Base-by-base conservation (phyloP, 306 rosid species). In the Senna tora region DNA sequence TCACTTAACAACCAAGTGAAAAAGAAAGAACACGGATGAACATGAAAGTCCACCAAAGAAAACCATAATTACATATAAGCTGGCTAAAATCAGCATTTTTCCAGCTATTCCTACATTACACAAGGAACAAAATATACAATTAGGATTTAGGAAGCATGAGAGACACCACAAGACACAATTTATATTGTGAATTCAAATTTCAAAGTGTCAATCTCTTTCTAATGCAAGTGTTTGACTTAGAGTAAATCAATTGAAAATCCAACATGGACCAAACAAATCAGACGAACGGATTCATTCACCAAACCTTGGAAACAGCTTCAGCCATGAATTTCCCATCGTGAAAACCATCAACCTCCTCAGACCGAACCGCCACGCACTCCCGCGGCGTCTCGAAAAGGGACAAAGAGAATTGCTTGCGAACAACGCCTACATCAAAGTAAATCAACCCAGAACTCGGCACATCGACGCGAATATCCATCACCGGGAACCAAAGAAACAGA, bases 381-480 rank as follows among this genome's bases (percentile, higher is more conserved):
- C 90, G 96, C 0, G 96, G 98, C 5, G 91, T 75, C 61, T 92
- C 96, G 59, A 92, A 92, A 5, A 90, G 90, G 4, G 98, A 88
- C 69, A 85, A 57, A 7, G 96, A 73, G 84, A 90, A 93, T 61
- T 84, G 88, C 80, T 90, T 90, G 45, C 9, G 68, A 41, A 86
- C 96, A 41, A 89, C 89, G 15, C 96, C 96, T 0, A 90, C 96
- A 58, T 90, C 90, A 53, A 93, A 90, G 79, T 90, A 88, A 71
- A 93, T 93, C 64, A 88, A 55, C 10, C 98, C 98, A 6, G 98
- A 73, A 72, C 82, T 88, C 0, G 98, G 98, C 7, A 93, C 57
- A 60, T 93, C 98, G 14, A 93, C 96, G 13, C 89, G 79, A 64
- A 93, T 93, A 16, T 83, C 91, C 69, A 77, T 84, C 15, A 93